Evolutionary conservation across 192 early-diverging fungal genomes (phyloP).

Genomic region (Neocallimastix lanati): DNA sequence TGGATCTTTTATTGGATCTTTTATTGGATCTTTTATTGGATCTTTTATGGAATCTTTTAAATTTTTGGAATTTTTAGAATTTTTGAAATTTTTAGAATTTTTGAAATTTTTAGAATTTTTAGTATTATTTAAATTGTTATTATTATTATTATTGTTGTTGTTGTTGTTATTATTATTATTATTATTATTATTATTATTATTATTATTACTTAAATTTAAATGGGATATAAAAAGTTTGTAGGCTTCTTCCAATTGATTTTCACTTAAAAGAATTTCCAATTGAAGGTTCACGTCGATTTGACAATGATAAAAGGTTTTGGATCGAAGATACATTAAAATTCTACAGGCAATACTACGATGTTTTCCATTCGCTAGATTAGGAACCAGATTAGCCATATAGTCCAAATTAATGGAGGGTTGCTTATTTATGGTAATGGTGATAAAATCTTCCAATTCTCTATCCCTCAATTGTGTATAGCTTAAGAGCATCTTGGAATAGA

Average conservation of each 20-base stretch:
- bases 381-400: not conserved
- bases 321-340: not conserved
- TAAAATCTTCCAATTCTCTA: not conserved
- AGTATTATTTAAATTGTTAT: too few species aligned
- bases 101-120: too few species aligned
- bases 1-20: too few species aligned
- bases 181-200: too few species aligned
- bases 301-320: not conserved
- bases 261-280: not conserved
- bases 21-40: too few species aligned
- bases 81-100: too few species aligned
- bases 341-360: not conserved
- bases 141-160: too few species aligned
- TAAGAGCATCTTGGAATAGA: not conserved
- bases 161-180: too few species aligned
- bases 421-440: not conserved
- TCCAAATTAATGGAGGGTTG: not conserved
- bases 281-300: not conserved
- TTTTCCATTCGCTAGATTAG: not conserved
- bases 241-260: not conserved
- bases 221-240: not conserved
- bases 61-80: too few species aligned
- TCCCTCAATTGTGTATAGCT: not conserved
- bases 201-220: too few species aligned
- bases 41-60: too few species aligned